Conservation (phyloP, 2,329 filamentous ascomycete species). For the Aspergillus nomiae region DNA sequence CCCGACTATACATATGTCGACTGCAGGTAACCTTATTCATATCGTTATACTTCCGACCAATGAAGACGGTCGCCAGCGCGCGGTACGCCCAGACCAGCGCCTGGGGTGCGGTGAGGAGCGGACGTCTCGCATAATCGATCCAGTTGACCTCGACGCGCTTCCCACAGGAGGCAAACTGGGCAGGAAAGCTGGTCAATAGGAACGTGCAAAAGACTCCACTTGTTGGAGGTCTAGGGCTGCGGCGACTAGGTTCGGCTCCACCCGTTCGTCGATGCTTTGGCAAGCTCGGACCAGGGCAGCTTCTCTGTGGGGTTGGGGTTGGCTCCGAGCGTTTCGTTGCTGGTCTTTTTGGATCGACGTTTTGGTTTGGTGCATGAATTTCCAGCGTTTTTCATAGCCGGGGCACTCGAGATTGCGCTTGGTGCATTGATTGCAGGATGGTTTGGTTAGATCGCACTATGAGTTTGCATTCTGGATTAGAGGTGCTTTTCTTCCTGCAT, state of each 20-base stretch:
- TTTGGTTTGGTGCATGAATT: conserved; percentile 12
- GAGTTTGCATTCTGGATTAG: background rate
- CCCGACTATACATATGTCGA: background rate
- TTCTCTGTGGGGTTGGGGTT: background rate
- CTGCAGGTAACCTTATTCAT: conserved; percentile 8
- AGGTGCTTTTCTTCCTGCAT: background rate
- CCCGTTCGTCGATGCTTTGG: conserved; percentile 12
- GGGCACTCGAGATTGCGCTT: conserved; percentile 12
- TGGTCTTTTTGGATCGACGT: background rate
- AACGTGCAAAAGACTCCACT: conserved; percentile 16
- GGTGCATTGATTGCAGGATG: conserved; percentile 13
- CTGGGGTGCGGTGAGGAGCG: background rate
- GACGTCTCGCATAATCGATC: background rate
- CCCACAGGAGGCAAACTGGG: conserved; percentile 17
- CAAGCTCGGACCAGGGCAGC: background rate
- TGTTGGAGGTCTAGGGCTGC: conserved; percentile 14
- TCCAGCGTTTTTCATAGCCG: conserved; percentile 15
- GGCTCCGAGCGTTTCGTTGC: too few relatives aligned
- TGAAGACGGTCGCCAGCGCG: conserved; percentile 10
- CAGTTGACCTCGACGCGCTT: conserved; percentile 15
- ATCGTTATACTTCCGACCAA: conserved; percentile 10
- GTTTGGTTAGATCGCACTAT: background rate
- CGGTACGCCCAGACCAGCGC: conserved; percentile 16
- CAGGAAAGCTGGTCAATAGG: conserved; percentile 14
- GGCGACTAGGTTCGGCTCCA: conserved; percentile 12